Evolutionary conservation across 225 moss, liverwort and hornwort species (phyloP).

Genomic region (Sphagnum tenellum): DNA sequence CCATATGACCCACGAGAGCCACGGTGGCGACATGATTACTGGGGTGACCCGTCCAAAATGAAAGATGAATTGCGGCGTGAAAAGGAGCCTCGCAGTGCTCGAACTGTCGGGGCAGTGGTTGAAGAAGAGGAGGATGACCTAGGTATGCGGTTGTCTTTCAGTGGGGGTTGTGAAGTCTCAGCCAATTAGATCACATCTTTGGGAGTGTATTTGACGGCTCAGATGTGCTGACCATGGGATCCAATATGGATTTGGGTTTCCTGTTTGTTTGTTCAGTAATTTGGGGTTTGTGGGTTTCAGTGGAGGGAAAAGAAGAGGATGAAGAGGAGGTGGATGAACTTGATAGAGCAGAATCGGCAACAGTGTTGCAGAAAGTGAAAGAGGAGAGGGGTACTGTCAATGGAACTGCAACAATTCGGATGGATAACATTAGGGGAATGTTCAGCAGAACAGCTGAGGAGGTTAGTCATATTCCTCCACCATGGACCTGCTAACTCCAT

Average conservation of each 20-base stretch:
- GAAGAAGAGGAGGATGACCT: constrained; percentile 49
- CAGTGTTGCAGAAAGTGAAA: constrained; percentile 9
- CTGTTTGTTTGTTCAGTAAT: background rate
- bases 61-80: constrained; percentile 78
- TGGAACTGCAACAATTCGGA: constrained; percentile 52
- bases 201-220: no score
- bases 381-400: constrained; percentile 40
- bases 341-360: constrained; percentile 11
- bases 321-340: constrained; percentile 26
- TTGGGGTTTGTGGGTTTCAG: background rate
- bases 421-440: constrained; percentile 45
- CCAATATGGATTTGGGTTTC: background rate
- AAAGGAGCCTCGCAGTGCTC: constrained; percentile 52
- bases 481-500: no score
- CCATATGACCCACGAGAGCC: constrained; percentile 88
- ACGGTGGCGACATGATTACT: constrained; percentile 88
- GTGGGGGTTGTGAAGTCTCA: no score
- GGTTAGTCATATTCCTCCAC: no score
- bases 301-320: constrained; percentile 28
- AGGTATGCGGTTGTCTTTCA: background rate
- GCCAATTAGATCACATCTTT: no score
- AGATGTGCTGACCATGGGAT: no score
- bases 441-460: constrained; percentile 38
- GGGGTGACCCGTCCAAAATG: constrained; percentile 72
- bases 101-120: constrained; percentile 37